Evolutionary conservation across 2,329 filamentous ascomycete genomes (phyloP).

Genomic region (Aspergillus brunneoviolaceus): DNA sequence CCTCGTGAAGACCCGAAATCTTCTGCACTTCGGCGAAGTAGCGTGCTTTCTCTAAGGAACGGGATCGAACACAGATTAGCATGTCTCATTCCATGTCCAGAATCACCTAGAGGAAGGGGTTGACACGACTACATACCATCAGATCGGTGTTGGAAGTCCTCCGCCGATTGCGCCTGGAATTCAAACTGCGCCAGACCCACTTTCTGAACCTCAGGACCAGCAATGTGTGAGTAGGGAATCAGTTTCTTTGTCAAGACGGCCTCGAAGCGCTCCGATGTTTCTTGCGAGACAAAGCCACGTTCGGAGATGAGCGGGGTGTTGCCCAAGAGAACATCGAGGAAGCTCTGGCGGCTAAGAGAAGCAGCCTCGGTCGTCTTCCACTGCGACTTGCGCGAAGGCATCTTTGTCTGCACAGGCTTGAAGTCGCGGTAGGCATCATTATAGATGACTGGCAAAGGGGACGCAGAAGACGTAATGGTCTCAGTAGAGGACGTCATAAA

Average conservation of each 20-base stretch:
- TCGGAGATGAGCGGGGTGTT: not conserved
- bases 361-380: not conserved
- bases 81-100: too few species aligned
- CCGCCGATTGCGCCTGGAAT: not conserved
- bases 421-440: not conserved
- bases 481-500: not conserved
- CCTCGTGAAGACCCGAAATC: not conserved
- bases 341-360: not conserved
- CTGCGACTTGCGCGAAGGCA: not conserved
- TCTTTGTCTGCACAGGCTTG: not conserved
- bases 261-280: not conserved
- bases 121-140: not conserved
- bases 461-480: not conserved
- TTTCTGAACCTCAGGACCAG: not conserved
- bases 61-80: not conserved
- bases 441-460: not conserved
- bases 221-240: not conserved
- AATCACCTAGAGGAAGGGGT: too few species aligned
- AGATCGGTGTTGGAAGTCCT: not conserved
- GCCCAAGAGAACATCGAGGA: not conserved
- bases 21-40: not conserved
- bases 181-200: not conserved
- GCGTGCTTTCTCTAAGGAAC: not conserved
- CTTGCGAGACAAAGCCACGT: not conserved
- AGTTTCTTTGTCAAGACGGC: not conserved